phyloP scores from a whole-genome alignment of 495 filamentous ascomycete genomes.

The Neurospora terricola region DNA sequence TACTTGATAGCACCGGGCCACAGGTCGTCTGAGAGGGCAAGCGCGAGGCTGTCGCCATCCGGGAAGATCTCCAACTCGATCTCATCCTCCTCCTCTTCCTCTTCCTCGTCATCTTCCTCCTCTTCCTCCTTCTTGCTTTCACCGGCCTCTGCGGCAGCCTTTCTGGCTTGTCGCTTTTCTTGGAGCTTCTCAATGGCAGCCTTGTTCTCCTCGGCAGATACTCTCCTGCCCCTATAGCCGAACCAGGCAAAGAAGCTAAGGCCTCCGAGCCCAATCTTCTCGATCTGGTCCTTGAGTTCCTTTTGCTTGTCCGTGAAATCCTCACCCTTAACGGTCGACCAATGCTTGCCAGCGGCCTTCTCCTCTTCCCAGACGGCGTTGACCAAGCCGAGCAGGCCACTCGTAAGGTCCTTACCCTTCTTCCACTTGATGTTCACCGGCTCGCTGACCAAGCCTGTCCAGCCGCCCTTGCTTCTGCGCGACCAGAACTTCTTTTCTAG shows the following conservation, averaged over 20 bases:
- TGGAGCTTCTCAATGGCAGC: slow-evolving; percentile 46
- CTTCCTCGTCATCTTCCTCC: slow-evolving; percentile 43
- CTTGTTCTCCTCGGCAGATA: slow-evolving; percentile 61
- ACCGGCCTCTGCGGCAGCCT: slow-evolving; percentile 43
- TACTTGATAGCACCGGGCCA: slow-evolving; percentile 82
- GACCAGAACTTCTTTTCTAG: slow-evolving; percentile 88
- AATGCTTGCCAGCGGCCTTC: slow-evolving; percentile 32
- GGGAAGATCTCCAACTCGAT: slow-evolving; percentile 67
- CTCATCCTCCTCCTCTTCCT: slow-evolving; percentile 42
- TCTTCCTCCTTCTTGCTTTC: slow-evolving; percentile 44
- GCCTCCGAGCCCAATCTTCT: slow-evolving; percentile 44
- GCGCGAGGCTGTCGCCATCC: slow-evolving; percentile 67
- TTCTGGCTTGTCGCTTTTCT: slow-evolving; percentile 46
- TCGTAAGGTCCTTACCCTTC: slow-evolving; percentile 69
- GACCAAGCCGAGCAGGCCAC: slow-evolving; percentile 64
- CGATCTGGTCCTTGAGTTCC: slow-evolving; percentile 43
- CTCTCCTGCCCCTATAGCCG: slow-evolving; percentile 54
- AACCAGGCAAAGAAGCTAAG: slow-evolving; percentile 85
- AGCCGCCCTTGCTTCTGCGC: slow-evolving; percentile 54
- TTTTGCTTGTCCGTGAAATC: slow-evolving; percentile 38
- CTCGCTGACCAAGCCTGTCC: slow-evolving; percentile 67
- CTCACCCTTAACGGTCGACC: slow-evolving; percentile 29
- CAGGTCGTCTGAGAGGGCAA: slow-evolving; percentile 72
- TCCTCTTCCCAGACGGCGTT: slow-evolving; percentile 58
- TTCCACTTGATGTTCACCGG: slow-evolving; percentile 87